phyloP scores from a whole-genome alignment of 2,329 filamentous ascomycete species.

The Cladosporium austrohemisphaericum region DNA sequence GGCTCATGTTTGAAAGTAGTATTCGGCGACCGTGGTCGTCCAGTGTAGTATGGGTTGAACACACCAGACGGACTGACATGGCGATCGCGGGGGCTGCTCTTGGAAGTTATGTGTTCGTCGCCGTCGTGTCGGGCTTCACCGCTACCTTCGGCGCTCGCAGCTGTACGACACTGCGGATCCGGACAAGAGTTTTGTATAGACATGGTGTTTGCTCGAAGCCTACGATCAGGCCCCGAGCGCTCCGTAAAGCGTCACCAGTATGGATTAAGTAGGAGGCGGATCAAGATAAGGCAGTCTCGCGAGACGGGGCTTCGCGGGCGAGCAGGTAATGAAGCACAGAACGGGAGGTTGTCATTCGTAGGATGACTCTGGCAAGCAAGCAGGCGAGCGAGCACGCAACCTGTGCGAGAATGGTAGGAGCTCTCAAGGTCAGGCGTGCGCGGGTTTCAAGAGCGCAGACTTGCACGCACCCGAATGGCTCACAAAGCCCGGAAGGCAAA shows the following conservation, averaged over 20 bases:
- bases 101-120: not conserved
- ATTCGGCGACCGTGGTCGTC: slow-evolving; percentile 29
- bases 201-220: slow-evolving; percentile 21
- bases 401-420: not conserved
- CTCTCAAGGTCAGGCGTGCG: not conserved
- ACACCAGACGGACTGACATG: slow-evolving; percentile 16
- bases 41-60: slow-evolving; percentile 37
- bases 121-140: slow-evolving; percentile 1
- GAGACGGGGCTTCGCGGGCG: not conserved
- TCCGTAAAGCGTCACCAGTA: slow-evolving; percentile 10
- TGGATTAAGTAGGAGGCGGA: not conserved
- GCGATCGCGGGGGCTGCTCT: not conserved
- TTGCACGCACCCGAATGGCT: slow-evolving; percentile 7
- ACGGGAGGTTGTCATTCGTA: not conserved
- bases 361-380: not conserved
- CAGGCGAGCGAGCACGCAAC: not conserved
- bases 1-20: slow-evolving; percentile 27
- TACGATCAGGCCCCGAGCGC: slow-evolving; percentile 22
- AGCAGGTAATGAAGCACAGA: too few relatives aligned
- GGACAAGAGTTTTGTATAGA: slow-evolving; percentile 18
- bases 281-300: not conserved
- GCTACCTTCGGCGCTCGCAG: not conserved
- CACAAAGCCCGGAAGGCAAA: slow-evolving; percentile 1
- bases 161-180: slow-evolving; percentile 16
- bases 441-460: not conserved